Conservation (phyloP, 2,329 filamentous ascomycete species). For the Apiospora pterosperma region DNA sequence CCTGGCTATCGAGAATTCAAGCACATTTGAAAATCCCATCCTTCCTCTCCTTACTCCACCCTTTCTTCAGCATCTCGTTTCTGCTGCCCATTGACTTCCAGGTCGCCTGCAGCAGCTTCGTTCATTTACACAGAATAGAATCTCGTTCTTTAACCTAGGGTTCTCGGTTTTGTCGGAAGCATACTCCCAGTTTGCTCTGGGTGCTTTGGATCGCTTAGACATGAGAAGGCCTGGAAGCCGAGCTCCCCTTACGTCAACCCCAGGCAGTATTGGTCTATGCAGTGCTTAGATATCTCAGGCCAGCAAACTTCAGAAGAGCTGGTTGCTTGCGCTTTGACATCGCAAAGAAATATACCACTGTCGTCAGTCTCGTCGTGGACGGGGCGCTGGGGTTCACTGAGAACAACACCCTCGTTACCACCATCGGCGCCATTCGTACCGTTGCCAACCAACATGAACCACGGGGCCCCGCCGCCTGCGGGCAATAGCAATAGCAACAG, state of each 20-base stretch:
- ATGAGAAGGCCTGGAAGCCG: neutral
- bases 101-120: neutral
- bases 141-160: neutral
- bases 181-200: neutral
- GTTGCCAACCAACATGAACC: neutral
- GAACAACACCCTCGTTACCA: neutral
- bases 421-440: neutral
- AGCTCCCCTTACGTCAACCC: neutral
- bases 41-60: neutral
- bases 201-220: neutral
- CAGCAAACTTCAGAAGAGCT: neutral
- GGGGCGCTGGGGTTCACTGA: neutral
- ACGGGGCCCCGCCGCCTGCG: constrained; percentile 22
- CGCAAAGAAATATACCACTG: neutral
- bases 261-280: neutral
- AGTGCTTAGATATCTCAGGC: neutral
- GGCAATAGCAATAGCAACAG: constrained; percentile 3
- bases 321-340: neutral
- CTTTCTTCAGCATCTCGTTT: neutral
- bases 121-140: neutral
- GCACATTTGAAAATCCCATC: constrained; percentile 5
- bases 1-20: constrained; percentile 3
- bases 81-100: neutral
- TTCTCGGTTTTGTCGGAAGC: neutral
- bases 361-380: neutral